Evolutionary conservation across 257 asterid species (phyloP), one percentile per base, ranked within the genome.

Genomic region (Solanum virginianum): DNA sequence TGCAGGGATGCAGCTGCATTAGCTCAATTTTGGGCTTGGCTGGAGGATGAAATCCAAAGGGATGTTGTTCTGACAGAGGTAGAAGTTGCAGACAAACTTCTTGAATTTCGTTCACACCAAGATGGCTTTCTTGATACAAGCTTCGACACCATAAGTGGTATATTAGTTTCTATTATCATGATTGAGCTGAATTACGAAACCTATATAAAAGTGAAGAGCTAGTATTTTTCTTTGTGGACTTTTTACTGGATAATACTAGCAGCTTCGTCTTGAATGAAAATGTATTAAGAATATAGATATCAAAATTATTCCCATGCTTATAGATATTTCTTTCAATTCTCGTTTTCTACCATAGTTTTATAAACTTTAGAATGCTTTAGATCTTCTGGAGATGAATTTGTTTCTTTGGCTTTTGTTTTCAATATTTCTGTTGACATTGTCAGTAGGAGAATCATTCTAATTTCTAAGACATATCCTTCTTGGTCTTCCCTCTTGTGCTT

Each of bases 131-230:
- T 97, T 82, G 98, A 84, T 86, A 95, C 98, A 70, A 95, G 99
- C 90, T 97, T 97, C 26, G 99, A 97, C 84, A 97, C 99, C 79
- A 97, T 97, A 88, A 95, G 99, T 89, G 98, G 98, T 97, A 93
- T n/a, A 39, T 69, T 80, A 51, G 74, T 81, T 86, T 86, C 85
- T 66, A 59, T 16, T 59, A 75, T 81, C 63, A 59, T 36, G 83
- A 69, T 85, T 77, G 82, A 77, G 63, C 47, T 29, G 47, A 77
- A 77, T 51, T 77, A 15, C 6, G 16, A 51, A 77, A 51, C 82
- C 5, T 51, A 15, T 24, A 51, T 15, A 77, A 24, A 26, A 77
- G 82, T 26, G 63, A 49, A 49, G 39, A 49, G 82, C 62, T 51
- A 51, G 43, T 75, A 62, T 24, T 13, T 74, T 41, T 47, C 59